These are phyloP conservation scores for Quercus engelmannii DNA, from an alignment of 306 rosid species.

Conservation along the genomic window DNA sequence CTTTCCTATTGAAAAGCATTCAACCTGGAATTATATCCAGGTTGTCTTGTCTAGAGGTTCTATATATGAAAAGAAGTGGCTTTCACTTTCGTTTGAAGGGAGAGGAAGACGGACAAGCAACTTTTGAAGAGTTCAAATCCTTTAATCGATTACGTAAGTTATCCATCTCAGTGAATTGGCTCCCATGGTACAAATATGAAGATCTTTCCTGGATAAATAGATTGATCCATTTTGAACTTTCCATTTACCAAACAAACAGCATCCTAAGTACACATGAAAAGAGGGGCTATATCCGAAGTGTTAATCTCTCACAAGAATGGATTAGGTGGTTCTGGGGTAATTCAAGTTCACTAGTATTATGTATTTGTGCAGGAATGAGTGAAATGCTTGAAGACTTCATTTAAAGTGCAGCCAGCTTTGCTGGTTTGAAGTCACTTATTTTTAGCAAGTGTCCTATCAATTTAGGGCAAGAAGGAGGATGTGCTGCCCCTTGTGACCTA, in stretches of 20 bases:
- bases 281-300: neutral
- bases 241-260: neutral
- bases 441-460: neutral
- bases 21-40: constrained; percentile 8
- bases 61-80: constrained; percentile 1
- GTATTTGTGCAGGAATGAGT: constrained; percentile 1
- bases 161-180: neutral
- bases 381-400: constrained; percentile 8
- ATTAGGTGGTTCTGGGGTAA: neutral
- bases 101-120: constrained; percentile 3
- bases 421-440: constrained; percentile 5
- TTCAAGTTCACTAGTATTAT: constrained; percentile 3
- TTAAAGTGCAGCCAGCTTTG: neutral
- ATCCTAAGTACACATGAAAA: neutral
- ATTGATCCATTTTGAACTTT: neutral
- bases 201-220: constrained; percentile 7
- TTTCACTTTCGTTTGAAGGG: neutral
- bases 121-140: constrained; percentile 2
- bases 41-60: constrained; percentile 7
- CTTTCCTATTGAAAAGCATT: neutral
- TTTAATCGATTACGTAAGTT: neutral
- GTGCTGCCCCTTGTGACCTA: constrained; percentile 5
- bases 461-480: constrained; percentile 3
- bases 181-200: neutral
- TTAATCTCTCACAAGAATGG: constrained; percentile 10